A percentile compares a stretch with the other conserved stretches of the same genome.
Evolutionary conservation across 345 rosid genomes (phyloP).

Genomic region (Acer yangbiense): DNA sequence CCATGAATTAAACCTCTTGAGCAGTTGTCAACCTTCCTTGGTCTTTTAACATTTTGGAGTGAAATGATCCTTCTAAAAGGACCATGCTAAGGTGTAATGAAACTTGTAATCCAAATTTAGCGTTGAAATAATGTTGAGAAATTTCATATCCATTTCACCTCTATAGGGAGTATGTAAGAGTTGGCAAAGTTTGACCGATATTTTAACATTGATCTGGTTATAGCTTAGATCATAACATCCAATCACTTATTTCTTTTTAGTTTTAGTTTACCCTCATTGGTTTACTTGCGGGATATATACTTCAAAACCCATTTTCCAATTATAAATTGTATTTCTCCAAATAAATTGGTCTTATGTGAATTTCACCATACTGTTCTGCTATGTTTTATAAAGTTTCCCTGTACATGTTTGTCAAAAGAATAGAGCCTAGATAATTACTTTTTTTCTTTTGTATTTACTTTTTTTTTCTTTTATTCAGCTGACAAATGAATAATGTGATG

Average conservation of each 20-base stretch:
- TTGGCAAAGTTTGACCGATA: background rate
- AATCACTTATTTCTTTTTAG: background rate
- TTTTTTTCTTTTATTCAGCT: background rate
- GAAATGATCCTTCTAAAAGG: background rate
- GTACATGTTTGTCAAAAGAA: background rate
- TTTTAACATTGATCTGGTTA: background rate
- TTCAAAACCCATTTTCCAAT: background rate
- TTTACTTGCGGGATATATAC: background rate
- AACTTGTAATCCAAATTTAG: background rate
- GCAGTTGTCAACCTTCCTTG: background rate
- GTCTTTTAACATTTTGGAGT: background rate
- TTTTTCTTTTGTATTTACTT: background rate
- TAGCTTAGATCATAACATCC: background rate
- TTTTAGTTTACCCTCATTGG: background rate
- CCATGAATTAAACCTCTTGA: background rate
- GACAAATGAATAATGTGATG: background rate
- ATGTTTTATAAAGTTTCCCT: background rate
- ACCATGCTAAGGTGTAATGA: background rate
- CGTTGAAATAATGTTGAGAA: background rate
- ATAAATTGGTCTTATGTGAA: background rate
- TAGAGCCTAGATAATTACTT: background rate
- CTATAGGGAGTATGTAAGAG: background rate
- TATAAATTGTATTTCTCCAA: background rate
- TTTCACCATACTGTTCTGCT: background rate
- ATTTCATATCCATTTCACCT: background rate